Base-by-base conservation (phyloP, 1,284 basidiomycete genomes). In the Grifola frondosa region DNA sequence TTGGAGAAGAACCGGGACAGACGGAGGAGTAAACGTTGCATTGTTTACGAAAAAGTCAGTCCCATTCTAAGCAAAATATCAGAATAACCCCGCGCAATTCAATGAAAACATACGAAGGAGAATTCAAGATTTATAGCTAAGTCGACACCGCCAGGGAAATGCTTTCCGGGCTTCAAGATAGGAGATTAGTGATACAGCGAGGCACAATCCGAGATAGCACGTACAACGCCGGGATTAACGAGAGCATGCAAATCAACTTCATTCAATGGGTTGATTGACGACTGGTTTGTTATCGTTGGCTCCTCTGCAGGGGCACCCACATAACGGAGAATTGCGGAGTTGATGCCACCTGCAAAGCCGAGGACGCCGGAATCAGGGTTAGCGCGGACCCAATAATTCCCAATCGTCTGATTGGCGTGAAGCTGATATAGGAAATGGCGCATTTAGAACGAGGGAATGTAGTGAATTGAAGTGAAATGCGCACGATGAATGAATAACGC, bases 321-420 rank as follows among this genome's bases (percentile, higher is more conserved):
- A 25, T 51, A 51, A 15, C 49, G 45, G 6, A 51, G 42, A 28
- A 51, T 51, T 29, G 49, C 49, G 9, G 49, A 51, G 28, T 51
- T 77, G 37, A 69, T 57, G 7, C 70, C 71, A 11, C 60, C 63
- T 1, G 43, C 54, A 51, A 73, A 48, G 2, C 38, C 22, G 7
- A 61, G 40, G 21, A 5, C 17, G 15, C 43, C 62, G 17, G 45
- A 39, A 39, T 63, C 66, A 4, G 71, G 70, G 26, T 64, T 12
- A 6, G 70, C 64, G 10, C 70, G 65, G 33, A 74, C 67, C 71
- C 65, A 67, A 48, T 67, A 68, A 42, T 66, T 66, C 16, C 50
- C 60, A 11, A 66, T 57, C 8, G 57, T 29, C 42, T 68, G 62
- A 39, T 61, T 46, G 9, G 63, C 60, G 20, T 40, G 44, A 8